phyloP scores from a whole-genome alignment of 2,329 filamentous ascomycete species.

The Fusarium sp. region DNA sequence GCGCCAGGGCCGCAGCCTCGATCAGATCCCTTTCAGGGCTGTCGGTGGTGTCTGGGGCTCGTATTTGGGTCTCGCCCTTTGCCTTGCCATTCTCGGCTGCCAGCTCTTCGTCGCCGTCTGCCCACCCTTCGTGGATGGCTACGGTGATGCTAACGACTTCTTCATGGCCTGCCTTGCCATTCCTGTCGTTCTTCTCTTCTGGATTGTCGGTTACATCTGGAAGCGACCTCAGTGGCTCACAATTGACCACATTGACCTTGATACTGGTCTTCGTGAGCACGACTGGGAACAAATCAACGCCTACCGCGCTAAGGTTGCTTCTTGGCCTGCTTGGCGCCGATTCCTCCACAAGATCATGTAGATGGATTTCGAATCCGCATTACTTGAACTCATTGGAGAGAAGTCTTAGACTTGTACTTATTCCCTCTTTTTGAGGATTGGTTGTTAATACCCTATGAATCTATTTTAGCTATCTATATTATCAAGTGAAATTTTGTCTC shows the following conservation, averaged over 20 bases:
- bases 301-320: slow-evolving; percentile 63
- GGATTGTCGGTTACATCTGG: slow-evolving; percentile 72
- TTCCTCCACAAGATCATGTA: slow-evolving; percentile 36
- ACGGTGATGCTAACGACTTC: slow-evolving; percentile 64
- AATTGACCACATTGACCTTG: slow-evolving; percentile 75
- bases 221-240: slow-evolving; percentile 74
- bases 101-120: slow-evolving; percentile 66
- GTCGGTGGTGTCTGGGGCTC: slow-evolving; percentile 74
- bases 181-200: slow-evolving; percentile 69
- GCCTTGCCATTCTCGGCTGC: slow-evolving; percentile 67
- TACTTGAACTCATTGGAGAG: background rate
- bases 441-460: slow-evolving; percentile 38
- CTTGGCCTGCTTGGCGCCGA: slow-evolving; percentile 65
- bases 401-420: slow-evolving; percentile 20
- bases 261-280: slow-evolving; percentile 74
- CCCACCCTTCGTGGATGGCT: slow-evolving; percentile 52
- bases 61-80: slow-evolving; percentile 72
- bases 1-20: slow-evolving; percentile 69
- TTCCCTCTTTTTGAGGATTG: slow-evolving; percentile 17
- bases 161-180: slow-evolving; percentile 69
- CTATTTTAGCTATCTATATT: background rate
- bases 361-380: accelerated
- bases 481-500: too few species aligned
- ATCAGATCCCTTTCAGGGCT: slow-evolving; percentile 76
- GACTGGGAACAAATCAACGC: slow-evolving; percentile 74